These are phyloP conservation scores for Boletus bicolor DNA, from an alignment of 768 basidiomycete species.

Conservation along the genomic window DNA sequence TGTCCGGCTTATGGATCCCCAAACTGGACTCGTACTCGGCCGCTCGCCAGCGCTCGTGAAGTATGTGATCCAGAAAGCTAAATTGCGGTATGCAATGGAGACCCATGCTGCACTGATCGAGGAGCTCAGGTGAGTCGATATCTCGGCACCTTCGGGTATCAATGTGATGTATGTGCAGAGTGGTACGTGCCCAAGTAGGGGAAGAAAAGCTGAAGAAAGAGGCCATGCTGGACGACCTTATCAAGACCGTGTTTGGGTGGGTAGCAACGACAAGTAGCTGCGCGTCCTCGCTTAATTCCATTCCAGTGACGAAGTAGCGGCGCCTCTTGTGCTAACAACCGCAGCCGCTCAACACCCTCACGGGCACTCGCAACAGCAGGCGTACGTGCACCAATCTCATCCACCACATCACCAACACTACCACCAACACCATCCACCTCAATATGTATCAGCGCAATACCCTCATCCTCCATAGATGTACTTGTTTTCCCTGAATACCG, in stretches of 20 bases:
- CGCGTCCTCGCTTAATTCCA: neutral
- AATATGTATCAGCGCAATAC: conserved; percentile 12
- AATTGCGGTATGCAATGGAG: conserved; percentile 63
- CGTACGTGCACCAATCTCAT: conserved; percentile 7
- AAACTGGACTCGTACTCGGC: conserved; percentile 63
- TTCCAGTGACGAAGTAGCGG: conserved; percentile 28
- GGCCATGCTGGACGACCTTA: conserved; percentile 50
- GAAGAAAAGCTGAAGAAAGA: conserved; percentile 61
- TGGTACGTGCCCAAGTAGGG: conserved; percentile 48
- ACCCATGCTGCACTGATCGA: conserved; percentile 64
- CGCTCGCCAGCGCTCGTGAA: conserved; percentile 67
- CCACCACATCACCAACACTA: conserved; percentile 9
- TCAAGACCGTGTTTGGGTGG: conserved; percentile 52
- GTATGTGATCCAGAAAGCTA: conserved; percentile 71
- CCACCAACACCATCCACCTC: conserved; percentile 11
- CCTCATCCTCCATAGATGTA: conserved; percentile 14
- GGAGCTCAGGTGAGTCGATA: conserved; percentile 46
- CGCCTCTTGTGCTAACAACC: conserved; percentile 14
- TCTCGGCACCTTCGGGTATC: neutral
- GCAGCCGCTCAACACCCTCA: conserved; percentile 2
- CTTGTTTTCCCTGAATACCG: neutral
- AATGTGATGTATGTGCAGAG: conserved; percentile 21
- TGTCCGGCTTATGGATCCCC: conserved; percentile 46
- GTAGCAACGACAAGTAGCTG: conserved; percentile 12
- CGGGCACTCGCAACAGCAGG: conserved; percentile 7